Evolutionary conservation across 345 rosid species (phyloP), one percentile per base, ranked within the genome.

Genomic region (Alliaria petiolata): DNA sequence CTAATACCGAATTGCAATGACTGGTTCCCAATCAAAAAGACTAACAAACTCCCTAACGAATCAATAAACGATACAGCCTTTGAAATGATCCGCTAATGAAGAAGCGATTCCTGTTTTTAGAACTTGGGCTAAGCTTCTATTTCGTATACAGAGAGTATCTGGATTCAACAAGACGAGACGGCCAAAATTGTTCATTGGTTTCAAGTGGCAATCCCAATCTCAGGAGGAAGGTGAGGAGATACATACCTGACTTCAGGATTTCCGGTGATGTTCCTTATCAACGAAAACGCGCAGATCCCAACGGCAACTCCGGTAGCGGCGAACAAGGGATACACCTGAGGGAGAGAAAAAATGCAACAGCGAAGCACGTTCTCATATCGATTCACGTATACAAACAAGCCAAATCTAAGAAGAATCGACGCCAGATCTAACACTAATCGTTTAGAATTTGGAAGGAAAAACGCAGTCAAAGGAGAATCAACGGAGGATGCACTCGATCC

Each of bases 221-320:
- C 8, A 4, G 1, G 1, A 63, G 19, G 8, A 10, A 19, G 7
- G 44, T 35, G 19, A 13, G 65, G 52, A 67, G 36, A 62, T 35
- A 67, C 46, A 62, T 10, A 90, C 98, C 98, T 90, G 87, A 93
- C 98, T 87, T 93, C 98, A 60, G 98, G 98, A 60, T 93, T 93
- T 80, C 82, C 85, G 86, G 87, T 81, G 84, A 95, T 82, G 82
- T 95, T 83, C 33, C 98, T 92, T 31, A 87, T 84, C 82, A 95
- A 75, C 76, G 82, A 84, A 31, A 85, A 69, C 8, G 86, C 97
- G 47, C 99, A 95, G 82, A 95, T 95, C 79, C 99, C 98, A 0
- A 95, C 83, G 15, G 98, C 99, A 25, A 80, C 86, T 51, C 97
- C 88, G 14, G 89, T 87, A 26, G 98, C 90, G 39, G 93, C 99